Evolutionary conservation across 2,329 filamentous ascomycete species (phyloP), one percentile per base, ranked within the genome.

Genomic region (Aspergillaceae sp.): DNA sequence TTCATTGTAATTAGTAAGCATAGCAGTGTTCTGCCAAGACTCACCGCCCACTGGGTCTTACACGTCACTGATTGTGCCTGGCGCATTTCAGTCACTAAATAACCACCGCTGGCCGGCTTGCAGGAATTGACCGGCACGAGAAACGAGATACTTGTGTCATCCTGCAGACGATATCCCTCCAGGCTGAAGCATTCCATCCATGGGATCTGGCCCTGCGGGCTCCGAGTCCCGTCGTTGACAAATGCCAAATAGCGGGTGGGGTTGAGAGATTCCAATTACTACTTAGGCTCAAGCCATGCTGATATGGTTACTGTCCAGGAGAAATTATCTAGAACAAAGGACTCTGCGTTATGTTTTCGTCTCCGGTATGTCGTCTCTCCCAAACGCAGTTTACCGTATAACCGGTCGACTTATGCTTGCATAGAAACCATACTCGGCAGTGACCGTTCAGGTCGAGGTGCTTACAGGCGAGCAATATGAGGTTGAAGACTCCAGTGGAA

Each of bases 381-480:
- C 19, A 19, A 19, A 19, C 19, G 19, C 19, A 19, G 19, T 19
- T 19, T 19, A 19, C 19, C 19, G 19, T 19, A 19, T 19, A 19
- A 19, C 19, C 19, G 19, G 19, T 19, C 19, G 19, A 19, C 19
- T 19, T 19, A 19, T 19, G 45, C 43, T 41, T 34, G 11, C 35
- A 45, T 46, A 90, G 72, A 92, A 92, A 67, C 90, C 91, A 3
- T 97, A 89, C 67, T 88, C 92, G 62, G 89, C 92, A 37, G 84
- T 98, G 52, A 95, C 91, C 33, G 91, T 95, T 45, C 87, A 87
- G 53, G 80, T 98, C 58, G 92, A 97, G 68, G 84, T 84, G 49
- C 78, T 97, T 57, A 97, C 91, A 1, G 84, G 87, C 60, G 91
- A 96, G 68, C 76, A 85, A 51, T 94, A 87, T 67, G 85, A 94